These are phyloP conservation scores for Capsicum baccatum DNA, from an alignment of 257 asterid species.

Conservation along the genomic window DNA sequence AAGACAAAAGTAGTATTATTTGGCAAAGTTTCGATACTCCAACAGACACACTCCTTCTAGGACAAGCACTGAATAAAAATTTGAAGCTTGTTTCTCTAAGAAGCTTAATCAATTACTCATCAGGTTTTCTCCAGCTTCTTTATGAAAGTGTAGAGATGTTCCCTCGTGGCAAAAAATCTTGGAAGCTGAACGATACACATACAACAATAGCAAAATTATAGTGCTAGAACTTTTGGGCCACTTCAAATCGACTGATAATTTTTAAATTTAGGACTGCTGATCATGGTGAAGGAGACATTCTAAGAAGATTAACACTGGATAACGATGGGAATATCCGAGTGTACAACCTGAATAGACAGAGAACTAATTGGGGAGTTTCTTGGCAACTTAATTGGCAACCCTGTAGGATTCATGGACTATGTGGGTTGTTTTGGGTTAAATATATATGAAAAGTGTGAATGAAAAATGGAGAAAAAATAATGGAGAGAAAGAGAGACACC, in stretches of 20 bases:
- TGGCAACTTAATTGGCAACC: not conserved
- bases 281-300: not conserved
- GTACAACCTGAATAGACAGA: not conserved
- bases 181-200: not conserved
- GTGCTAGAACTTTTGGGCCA: not conserved
- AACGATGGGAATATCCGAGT: not conserved
- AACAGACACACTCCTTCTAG: not conserved
- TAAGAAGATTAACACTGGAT: not conserved
- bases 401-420: not conserved
- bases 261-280: not conserved
- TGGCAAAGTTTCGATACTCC: not conserved
- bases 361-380: not conserved
- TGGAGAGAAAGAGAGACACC: no score
- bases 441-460: no score
- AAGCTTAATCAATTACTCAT: not conserved
- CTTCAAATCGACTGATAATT: not conserved
- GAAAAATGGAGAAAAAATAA: no score
- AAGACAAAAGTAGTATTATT: not conserved
- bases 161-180: not conserved
- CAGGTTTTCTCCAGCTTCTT: not conserved
- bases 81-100: not conserved
- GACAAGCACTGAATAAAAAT: not conserved
- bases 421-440: not conserved
- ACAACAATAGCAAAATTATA: not conserved
- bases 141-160: not conserved